Base-by-base conservation (phyloP, 139 green algal species). In the Microglena sp. region DNA sequence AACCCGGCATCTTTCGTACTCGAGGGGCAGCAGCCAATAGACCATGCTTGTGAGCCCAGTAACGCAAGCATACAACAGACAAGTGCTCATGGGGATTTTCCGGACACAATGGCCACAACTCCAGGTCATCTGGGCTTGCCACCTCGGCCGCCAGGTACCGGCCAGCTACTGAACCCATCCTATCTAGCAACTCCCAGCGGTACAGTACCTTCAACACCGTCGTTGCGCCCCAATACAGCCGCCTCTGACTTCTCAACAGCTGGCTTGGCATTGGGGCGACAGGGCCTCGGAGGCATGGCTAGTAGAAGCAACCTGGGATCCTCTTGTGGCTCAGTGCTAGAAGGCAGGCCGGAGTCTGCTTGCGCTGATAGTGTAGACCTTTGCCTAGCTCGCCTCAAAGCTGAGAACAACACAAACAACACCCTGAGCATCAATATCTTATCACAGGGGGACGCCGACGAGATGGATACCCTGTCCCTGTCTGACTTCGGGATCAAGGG, bases 281-380 rank as follows among this genome's bases (percentile, higher is more conserved):
- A n/a, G 33, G 33, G 58, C 4, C 55, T 45, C 4, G 30, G 29
- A 65, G 58, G 58, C 28, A 28, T 28, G 28, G 56, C 56, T 45
- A 11, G 29, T 64, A 11, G 21, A 26, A 4, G 55, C 6, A 21
- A 29, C 11, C n/a, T 65, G 34, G n/a, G n/a, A n/a, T n/a, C n/a
- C n/a, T n/a, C n/a, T n/a, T n/a, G n/a, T n/a, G 58, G 58, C 33
- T n/a, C 34, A 5, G 58, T 50, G 7, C 34, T 33, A 5, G 58
- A 65, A 5, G 58, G 53, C n/a, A n/a, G n/a, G n/a, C n/a, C n/a
- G n/a, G n/a, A n/a, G n/a, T n/a, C n/a, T n/a, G n/a, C n/a, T 34
- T 33, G 53, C 28, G 58, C 53, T 5, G 58, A 65, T 34, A 65
- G 58, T 24, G 32, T 65, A 6, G 58, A 65, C 58, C 58, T 65